These are phyloP conservation scores for Pontederia crassipes DNA, from an alignment of 176 grass and related monocot genomes.

Conservation along the genomic window DNA sequence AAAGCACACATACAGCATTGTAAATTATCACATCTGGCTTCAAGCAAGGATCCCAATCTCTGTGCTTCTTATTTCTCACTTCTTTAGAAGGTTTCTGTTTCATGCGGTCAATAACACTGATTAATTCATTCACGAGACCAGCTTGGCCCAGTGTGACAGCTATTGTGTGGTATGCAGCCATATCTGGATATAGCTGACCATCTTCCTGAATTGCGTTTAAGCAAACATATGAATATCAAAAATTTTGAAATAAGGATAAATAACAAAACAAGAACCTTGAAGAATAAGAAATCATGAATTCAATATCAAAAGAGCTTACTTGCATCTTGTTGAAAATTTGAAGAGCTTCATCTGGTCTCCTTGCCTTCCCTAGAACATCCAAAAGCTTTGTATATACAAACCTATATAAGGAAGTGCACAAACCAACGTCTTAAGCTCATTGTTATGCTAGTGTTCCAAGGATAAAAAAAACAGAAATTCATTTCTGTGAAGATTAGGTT, in stretches of 20 bases:
- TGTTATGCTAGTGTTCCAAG: background rate
- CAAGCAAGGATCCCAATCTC: conserved; percentile 73
- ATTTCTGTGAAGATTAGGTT: background rate
- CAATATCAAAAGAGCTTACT: conserved; percentile 20
- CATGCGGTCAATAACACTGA: conserved; percentile 62
- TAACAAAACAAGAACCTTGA: background rate
- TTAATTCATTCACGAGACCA: conserved; percentile 70
- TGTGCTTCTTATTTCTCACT: conserved; percentile 43
- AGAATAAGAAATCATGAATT: background rate
- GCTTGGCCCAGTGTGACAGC: conserved; percentile 83
- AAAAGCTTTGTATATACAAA: conserved; percentile 94
- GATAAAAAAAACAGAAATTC: background rate
- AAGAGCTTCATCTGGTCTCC: conserved; percentile 65
- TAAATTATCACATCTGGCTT: conserved; percentile 80
- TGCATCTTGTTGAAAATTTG: conserved; percentile 61
- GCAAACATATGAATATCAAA: conserved; percentile 1
- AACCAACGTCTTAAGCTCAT: background rate
- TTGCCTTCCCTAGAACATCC: conserved; percentile 73
- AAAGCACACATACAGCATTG: conserved; percentile 48
- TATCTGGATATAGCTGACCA: conserved; percentile 85
- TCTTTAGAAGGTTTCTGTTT: conserved; percentile 57
- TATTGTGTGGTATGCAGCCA: conserved; percentile 88
- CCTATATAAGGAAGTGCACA: conserved; percentile 26
- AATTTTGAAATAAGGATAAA: background rate
- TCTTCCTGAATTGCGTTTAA: conserved; percentile 42